Percentiles rank a stretch among this genome's conserved stretches.
phyloP scores from a whole-genome alignment of 139 green algal species.

The Pseudopediastrum boryanum region DNA sequence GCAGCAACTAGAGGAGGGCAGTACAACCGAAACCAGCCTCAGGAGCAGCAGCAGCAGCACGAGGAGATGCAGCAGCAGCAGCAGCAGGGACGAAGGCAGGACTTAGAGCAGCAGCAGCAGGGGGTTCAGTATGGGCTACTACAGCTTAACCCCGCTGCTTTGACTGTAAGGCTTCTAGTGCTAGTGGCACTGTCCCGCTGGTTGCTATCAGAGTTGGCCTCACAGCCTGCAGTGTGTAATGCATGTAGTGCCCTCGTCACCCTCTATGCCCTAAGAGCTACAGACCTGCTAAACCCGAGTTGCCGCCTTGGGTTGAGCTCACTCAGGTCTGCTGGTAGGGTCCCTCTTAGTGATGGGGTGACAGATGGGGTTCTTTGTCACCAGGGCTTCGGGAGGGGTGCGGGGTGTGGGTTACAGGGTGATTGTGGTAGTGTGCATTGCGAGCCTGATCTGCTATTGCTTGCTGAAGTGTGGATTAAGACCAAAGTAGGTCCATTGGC shows the following conservation, averaged over 20 bases:
- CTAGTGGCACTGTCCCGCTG: constrained; percentile 3
- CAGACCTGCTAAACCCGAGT: neutral
- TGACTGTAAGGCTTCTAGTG: constrained; percentile 5
- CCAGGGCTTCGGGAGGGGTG: constrained; percentile 4
- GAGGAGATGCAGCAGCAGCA: neutral
- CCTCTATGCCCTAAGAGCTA: constrained; percentile 14
- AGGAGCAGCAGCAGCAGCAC: neutral
- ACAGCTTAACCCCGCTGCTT: neutral
- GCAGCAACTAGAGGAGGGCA: neutral
- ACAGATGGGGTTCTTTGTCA: neutral
- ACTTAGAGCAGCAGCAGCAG: constrained; percentile 10
- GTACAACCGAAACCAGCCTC: neutral
- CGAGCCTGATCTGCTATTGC: neutral
- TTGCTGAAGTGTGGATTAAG: neutral
- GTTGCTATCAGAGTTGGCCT: neutral
- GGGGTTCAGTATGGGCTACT: neutral
- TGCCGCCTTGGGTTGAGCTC: too few relatives aligned
- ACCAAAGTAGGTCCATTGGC: neutral
- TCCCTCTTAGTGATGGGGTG: neutral
- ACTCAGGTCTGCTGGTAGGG: neutral
- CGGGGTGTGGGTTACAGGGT: neutral
- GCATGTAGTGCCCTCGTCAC: constrained; percentile 19
- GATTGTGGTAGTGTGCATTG: neutral
- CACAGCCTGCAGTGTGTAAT: neutral
- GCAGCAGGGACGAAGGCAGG: constrained; percentile 2